Percentiles rank a stretch among this genome's conserved stretches.
Conservation (phyloP, 495 filamentous ascomycete genomes). For the Tuber indicum region DNA sequence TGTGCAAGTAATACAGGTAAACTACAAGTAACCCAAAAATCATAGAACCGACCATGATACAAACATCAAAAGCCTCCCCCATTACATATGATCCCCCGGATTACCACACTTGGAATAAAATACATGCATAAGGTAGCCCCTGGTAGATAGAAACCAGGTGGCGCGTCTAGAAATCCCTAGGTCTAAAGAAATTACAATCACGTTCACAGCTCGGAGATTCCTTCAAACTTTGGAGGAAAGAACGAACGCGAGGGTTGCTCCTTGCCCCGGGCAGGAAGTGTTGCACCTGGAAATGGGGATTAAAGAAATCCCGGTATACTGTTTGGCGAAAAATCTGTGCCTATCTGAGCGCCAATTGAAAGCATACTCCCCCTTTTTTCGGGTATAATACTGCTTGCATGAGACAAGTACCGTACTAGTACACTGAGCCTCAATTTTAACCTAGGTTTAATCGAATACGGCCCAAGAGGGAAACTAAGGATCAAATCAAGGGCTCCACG, state of each 20-base stretch:
- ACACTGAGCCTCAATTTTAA: slow-evolving; percentile 6
- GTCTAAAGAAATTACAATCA: neutral
- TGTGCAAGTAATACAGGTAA: neutral
- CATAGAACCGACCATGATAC: neutral
- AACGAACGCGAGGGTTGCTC: neutral
- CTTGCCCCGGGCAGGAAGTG: neutral
- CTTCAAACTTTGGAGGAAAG: neutral
- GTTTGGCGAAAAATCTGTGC: neutral
- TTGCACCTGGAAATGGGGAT: neutral
- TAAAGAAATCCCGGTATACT: neutral
- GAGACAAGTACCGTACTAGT: neutral
- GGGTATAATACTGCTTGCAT: neutral
- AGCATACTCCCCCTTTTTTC: neutral
- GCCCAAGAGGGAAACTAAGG: slow-evolving; percentile 6
- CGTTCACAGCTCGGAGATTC: neutral
- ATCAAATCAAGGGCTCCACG: slow-evolving; percentile 7
- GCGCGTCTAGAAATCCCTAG: slow-evolving; percentile 3
- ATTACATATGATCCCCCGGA: neutral
- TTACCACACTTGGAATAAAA: slow-evolving; percentile 13
- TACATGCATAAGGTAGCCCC: slow-evolving; percentile 3
- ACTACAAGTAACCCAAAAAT: neutral
- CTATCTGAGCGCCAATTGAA: neutral
- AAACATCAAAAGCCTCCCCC: neutral
- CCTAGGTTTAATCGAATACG: neutral
- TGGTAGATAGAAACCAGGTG: neutral